Percentiles rank a stretch among this genome's conserved stretches.
These are phyloP conservation scores for Pichia nanzhaoensis DNA, from an alignment of 805 yeast species.

Conservation along the genomic window DNA sequence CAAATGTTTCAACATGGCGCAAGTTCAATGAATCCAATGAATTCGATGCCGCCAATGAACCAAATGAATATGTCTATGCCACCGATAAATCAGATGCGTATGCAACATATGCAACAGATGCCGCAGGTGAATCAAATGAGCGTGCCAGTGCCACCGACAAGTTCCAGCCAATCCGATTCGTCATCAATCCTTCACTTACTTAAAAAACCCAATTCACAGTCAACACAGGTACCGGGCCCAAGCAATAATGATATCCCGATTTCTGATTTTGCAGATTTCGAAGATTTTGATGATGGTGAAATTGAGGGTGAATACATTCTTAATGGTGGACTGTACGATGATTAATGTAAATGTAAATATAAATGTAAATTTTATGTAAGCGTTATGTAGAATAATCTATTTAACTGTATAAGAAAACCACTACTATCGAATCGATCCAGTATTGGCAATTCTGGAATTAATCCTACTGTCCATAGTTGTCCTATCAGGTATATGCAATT, in stretches of 20 bases:
- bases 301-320: slow-evolving; percentile 18
- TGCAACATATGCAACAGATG: too few species aligned
- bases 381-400: too few species aligned
- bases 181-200: background rate
- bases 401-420: too few species aligned
- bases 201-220: background rate
- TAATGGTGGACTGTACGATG: slow-evolving; percentile 12
- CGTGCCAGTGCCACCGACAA: too few species aligned
- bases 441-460: slow-evolving; percentile 25
- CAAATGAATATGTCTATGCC: background rate
- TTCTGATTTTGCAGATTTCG: slow-evolving; percentile 21
- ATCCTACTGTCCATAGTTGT: slow-evolving; percentile 75
- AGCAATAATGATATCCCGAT: background rate
- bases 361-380: too few species aligned
- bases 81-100: background rate
- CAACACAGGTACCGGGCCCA: background rate
- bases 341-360: slow-evolving; percentile 10
- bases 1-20: background rate
- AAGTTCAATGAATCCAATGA: background rate
- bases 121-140: too few species aligned
- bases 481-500: slow-evolving; percentile 69
- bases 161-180: too few species aligned
- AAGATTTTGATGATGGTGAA: slow-evolving; percentile 17
- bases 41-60: background rate
- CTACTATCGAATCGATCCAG: slow-evolving; percentile 4